These are phyloP conservation scores for Gilbertella persicaria DNA, from an alignment of 371 early-diverging fungal genomes.

Conservation along the genomic window DNA sequence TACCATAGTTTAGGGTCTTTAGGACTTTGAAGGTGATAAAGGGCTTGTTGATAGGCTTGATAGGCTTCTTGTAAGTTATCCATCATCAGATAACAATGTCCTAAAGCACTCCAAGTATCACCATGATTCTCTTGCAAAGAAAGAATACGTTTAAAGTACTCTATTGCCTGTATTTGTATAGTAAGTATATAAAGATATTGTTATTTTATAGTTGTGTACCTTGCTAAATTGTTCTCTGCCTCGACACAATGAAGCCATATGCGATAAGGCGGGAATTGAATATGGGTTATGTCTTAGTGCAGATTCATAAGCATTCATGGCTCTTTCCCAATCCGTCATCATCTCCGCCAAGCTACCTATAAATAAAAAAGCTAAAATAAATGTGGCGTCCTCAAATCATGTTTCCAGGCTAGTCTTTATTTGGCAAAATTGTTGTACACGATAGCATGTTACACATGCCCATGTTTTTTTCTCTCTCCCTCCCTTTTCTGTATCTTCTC, in stretches of 20 bases:
- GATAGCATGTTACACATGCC: constrained; percentile 17
- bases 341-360: constrained; percentile 73
- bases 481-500: constrained; percentile 8
- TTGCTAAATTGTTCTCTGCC: constrained; percentile 64
- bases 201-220: constrained; percentile 31
- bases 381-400: constrained; percentile 16
- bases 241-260: constrained; percentile 71
- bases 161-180: too few relatives aligned
- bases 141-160: constrained; percentile 85
- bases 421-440: background rate
- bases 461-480: background rate
- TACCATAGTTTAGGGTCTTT: constrained; percentile 99
- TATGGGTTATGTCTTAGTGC: constrained; percentile 91
- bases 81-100: constrained; percentile 92
- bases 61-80: constrained; percentile 93
- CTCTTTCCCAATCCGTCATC: constrained; percentile 78
- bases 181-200: too few relatives aligned
- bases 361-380: constrained; percentile 2
- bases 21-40: constrained; percentile 76
- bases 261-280: constrained; percentile 76
- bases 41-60: constrained; percentile 37
- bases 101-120: constrained; percentile 91
- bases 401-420: constrained; percentile 6
- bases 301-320: constrained; percentile 80
- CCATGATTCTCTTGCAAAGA: constrained; percentile 79